phyloP scores from a whole-genome alignment of 441 rosid genomes.

The Gossypium davidsonii region DNA sequence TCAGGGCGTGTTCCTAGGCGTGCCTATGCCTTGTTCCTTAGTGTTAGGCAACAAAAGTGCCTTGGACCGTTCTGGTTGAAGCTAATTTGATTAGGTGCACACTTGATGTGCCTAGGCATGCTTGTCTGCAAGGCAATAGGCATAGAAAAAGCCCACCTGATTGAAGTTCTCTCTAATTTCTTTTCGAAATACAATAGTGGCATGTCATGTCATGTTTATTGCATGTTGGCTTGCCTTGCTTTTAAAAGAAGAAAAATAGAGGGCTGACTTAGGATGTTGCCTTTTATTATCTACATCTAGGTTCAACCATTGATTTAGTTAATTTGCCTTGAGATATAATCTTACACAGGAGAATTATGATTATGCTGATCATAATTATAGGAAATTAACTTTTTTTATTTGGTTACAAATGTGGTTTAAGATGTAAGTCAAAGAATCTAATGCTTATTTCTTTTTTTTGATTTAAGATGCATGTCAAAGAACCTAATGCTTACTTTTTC shows the following conservation, averaged over 20 bases:
- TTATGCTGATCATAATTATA: not conserved
- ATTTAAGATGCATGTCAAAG: not conserved
- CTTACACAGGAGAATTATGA: not conserved
- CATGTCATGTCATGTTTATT: not conserved
- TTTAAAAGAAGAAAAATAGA: not conserved
- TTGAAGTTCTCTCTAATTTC: not conserved
- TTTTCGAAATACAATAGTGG: not conserved
- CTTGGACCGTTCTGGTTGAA: too few species aligned
- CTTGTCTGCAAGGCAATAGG: too few species aligned
- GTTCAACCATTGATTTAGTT: not conserved
- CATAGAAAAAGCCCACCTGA: too few species aligned
- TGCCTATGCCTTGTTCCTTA: too few species aligned
- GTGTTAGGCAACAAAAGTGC: too few species aligned
- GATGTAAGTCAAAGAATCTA: not conserved
- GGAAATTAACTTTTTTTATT: slow-evolving; percentile 6
- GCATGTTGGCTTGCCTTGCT: not conserved
- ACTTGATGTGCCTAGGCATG: too few species aligned
- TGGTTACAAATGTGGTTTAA: not conserved
- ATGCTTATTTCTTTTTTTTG: not conserved
- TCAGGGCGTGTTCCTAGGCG: too few species aligned
- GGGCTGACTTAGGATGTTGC: not conserved
- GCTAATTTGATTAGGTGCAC: too few species aligned
- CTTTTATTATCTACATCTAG: not conserved
- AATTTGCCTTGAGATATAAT: not conserved
- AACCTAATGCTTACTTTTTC: slow-evolving; percentile 6